Percentiles rank a stretch among this genome's conserved stretches.
These are phyloP conservation scores for Globisporangium yorkense DNA, from an alignment of 352 stramenopile species.

Conservation along the genomic window DNA sequence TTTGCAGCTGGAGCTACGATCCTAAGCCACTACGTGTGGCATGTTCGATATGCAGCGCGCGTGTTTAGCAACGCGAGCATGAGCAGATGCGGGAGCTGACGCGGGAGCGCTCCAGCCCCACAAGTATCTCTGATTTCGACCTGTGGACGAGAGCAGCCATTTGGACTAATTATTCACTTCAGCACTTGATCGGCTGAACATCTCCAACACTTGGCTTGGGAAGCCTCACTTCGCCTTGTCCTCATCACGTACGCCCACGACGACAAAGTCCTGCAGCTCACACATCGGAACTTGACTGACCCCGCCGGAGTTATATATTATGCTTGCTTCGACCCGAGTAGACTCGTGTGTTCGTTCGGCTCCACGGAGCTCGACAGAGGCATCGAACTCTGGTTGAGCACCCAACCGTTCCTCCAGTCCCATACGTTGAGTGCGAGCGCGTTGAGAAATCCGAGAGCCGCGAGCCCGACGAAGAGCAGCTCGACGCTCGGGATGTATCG, in stretches of 20 bases:
- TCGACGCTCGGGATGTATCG: slow-evolving; percentile 49
- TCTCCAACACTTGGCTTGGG: no score
- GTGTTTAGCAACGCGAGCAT: background rate
- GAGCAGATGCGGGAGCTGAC: background rate
- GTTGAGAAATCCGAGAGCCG: slow-evolving; percentile 24
- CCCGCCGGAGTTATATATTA: background rate
- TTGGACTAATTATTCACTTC: background rate
- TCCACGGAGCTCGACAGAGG: background rate
- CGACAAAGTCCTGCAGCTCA: no score
- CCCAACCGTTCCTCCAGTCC: slow-evolving; percentile 13
- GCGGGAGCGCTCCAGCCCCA: background rate
- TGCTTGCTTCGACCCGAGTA: background rate
- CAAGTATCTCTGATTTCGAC: background rate
- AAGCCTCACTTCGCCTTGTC: no score
- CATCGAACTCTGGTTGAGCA: slow-evolving; percentile 11
- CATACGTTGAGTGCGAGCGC: slow-evolving; percentile 92
- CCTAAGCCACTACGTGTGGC: no score
- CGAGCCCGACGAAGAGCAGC: slow-evolving; percentile 46
- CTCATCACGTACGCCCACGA: no score
- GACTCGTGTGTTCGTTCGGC: slow-evolving; percentile 4
- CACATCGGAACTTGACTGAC: no score
- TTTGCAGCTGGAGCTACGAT: no score
- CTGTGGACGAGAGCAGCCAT: background rate
- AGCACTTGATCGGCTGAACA: no score
- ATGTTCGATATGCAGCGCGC: no score